Percentiles rank a stretch among this genome's conserved stretches.
Conservation (phyloP, 176 grass and related monocot genomes). For the Eremochloa ophiuroides region DNA sequence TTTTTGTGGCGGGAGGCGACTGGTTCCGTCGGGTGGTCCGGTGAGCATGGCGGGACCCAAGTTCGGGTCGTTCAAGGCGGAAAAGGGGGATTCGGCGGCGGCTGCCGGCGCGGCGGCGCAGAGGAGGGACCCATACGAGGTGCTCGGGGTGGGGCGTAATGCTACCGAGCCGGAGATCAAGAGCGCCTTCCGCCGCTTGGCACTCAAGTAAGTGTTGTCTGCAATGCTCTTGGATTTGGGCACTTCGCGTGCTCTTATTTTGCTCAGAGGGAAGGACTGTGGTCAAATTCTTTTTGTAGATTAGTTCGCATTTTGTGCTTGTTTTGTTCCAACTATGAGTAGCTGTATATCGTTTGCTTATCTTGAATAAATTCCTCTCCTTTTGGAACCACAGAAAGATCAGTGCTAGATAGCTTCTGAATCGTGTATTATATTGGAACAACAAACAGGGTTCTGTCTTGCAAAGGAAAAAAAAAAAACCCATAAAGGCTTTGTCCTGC, state of each 20-base stretch:
- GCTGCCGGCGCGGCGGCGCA: constrained; percentile 38
- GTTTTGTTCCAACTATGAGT: background rate
- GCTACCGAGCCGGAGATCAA: constrained; percentile 97
- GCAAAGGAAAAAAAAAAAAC: background rate
- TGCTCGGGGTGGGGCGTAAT: constrained; percentile 71
- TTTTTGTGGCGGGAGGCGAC: background rate
- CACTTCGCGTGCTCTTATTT: background rate
- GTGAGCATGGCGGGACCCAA: constrained; percentile 65
- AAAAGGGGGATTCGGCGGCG: constrained; percentile 46
- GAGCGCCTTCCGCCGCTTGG: constrained; percentile 88
- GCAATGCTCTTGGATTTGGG: constrained; percentile 21
- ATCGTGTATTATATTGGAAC: constrained; percentile 4
- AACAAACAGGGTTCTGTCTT: background rate
- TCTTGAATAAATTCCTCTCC: background rate
- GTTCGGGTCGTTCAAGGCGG: constrained; percentile 73
- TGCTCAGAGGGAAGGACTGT: background rate
- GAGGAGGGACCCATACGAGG: constrained; percentile 94
- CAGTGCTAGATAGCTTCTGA: background rate
- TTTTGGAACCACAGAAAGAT: background rate
- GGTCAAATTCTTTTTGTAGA: background rate
- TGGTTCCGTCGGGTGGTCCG: background rate
- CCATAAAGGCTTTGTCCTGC: background rate
- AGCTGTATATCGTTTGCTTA: background rate
- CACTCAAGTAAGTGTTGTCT: constrained; percentile 80
- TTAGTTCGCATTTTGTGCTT: background rate